Percentiles rank a stretch among this genome's conserved stretches.
Evolutionary conservation across 2,329 filamentous ascomycete species (phyloP).

Genomic region (Venturia aucupariae): DNA sequence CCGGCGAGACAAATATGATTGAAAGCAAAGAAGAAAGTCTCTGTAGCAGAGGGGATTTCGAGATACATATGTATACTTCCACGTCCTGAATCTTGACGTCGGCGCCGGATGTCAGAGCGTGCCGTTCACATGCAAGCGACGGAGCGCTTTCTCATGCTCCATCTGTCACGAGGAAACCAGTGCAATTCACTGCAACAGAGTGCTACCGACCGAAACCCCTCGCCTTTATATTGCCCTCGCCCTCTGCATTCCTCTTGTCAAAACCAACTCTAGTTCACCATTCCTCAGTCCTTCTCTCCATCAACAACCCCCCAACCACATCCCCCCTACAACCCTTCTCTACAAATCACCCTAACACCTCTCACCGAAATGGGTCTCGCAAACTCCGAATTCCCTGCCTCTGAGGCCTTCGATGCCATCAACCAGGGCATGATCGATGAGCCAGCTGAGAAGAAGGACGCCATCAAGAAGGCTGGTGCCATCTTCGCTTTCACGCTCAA

Average conservation of each 20-base stretch:
- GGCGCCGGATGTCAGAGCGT: neutral
- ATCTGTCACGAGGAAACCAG: slow-evolving; percentile 5
- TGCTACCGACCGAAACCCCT: slow-evolving; percentile 2
- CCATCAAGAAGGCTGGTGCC: slow-evolving; percentile 78
- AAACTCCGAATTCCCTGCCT: slow-evolving; percentile 65
- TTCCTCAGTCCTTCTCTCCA: neutral
- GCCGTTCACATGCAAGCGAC: slow-evolving; percentile 3
- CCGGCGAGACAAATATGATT: neutral
- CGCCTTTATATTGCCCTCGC: slow-evolving; percentile 1
- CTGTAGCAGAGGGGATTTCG: no score
- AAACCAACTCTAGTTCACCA: neutral
- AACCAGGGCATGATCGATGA: slow-evolving; percentile 57
- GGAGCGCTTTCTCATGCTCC: neutral
- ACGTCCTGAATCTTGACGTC: neutral
- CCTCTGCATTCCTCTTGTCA: neutral
- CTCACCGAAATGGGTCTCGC: slow-evolving; percentile 14
- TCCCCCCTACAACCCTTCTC: neutral
- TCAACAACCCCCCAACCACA: neutral
- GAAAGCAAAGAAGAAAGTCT: no score
- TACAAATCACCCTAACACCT: neutral
- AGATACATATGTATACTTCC: no score
- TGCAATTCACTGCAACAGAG: neutral
- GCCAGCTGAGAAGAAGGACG: slow-evolving; percentile 70
- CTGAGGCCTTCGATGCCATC: slow-evolving; percentile 85
- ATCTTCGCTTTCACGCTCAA: slow-evolving; percentile 90